Evolutionary conservation across 768 basidiomycete genomes (phyloP), one percentile per base, ranked within the genome.

Genomic region (Lentinula detonsa): DNA sequence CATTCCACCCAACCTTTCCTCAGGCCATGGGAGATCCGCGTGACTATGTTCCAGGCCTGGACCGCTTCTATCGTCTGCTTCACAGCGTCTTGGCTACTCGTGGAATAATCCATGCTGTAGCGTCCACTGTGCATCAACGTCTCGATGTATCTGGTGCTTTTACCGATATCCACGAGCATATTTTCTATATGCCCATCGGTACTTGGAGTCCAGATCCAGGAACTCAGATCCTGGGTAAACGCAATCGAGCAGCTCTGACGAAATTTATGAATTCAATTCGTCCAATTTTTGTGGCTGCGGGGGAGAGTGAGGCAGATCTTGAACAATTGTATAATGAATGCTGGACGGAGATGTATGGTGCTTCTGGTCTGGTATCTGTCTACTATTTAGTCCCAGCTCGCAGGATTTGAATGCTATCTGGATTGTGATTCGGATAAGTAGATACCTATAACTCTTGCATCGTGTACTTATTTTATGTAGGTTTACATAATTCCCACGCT

Each of bases 181-280:
- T 63, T 2, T 68, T 74, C 62, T 64, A 71, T 68, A 75, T 88
- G 61, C 86, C 87, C 8, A 74, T 90, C 23, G 88, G 88, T 4
- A 70, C 72, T 8, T 86, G 85, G 86, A 75, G 72, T 51, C 39
- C 51, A 0, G 74, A 81, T 54, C 65, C 72, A 2, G 57, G 54
- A 33, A 61, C 75, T 66, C 70, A 63, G 62, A 43, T 54, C 10
- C 65, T 87, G 1, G 88, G 86, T 1, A 69, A 63, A 34, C 70
- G 65, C 1, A 78, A 78, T 65, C 74, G 79, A 33, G 69, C 66
- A 2, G 70, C 72, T 6, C 73, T 81, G 62, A 64, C 68, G 34
- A 67, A 72, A 23, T 85, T 82, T 52, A 77, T 81, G 4, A 72
- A 79, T 16, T 82, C 83, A 21, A 71, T 85, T 57, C 77, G 70